phyloP scores from a whole-genome alignment of 257 asterid genomes.

The Misopates orontium region DNA sequence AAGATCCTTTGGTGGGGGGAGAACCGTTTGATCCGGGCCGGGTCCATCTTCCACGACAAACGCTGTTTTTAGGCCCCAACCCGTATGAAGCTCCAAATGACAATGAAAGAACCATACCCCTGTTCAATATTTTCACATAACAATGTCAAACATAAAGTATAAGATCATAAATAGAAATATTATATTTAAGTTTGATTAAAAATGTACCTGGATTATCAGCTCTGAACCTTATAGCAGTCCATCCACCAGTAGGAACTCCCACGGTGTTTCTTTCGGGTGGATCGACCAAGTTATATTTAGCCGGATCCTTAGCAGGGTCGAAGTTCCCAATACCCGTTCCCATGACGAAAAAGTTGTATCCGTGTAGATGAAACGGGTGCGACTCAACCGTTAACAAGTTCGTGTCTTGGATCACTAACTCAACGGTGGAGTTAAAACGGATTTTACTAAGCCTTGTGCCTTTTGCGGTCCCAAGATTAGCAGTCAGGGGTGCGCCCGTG shows the following conservation, averaged over 20 bases:
- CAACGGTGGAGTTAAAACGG: conserved; percentile 46
- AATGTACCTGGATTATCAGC: conserved; percentile 59
- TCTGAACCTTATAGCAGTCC: conserved; percentile 54
- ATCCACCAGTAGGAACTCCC: conserved; percentile 60
- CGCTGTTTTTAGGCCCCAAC: conserved; percentile 65
- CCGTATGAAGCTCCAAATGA: conserved; percentile 65
- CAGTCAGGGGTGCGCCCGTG: conserved; percentile 49
- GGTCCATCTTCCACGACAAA: conserved; percentile 61
- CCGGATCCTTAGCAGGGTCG: conserved; percentile 42
- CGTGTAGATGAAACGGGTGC: conserved; percentile 61
- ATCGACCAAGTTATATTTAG: conserved; percentile 46
- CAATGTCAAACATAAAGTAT: neutral
- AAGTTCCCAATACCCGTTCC: conserved; percentile 53
- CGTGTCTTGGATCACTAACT: conserved; percentile 50
- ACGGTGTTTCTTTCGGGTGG: conserved; percentile 58
- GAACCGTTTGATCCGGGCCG: conserved; percentile 41
- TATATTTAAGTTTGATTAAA: no score
- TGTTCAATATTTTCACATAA: neutral
- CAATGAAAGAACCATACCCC: conserved; percentile 66
- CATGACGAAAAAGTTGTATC: conserved; percentile 50
- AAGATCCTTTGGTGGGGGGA: conserved; percentile 63
- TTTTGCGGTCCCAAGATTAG: conserved; percentile 38
- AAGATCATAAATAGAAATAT: no score
- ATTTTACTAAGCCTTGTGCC: conserved; percentile 48
- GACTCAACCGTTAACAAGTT: conserved; percentile 48